A percentile compares a stretch with the other conserved stretches of the same genome.
phyloP scores from a whole-genome alignment of 352 stramenopile species.

The Phytopythium kandeliae region DNA sequence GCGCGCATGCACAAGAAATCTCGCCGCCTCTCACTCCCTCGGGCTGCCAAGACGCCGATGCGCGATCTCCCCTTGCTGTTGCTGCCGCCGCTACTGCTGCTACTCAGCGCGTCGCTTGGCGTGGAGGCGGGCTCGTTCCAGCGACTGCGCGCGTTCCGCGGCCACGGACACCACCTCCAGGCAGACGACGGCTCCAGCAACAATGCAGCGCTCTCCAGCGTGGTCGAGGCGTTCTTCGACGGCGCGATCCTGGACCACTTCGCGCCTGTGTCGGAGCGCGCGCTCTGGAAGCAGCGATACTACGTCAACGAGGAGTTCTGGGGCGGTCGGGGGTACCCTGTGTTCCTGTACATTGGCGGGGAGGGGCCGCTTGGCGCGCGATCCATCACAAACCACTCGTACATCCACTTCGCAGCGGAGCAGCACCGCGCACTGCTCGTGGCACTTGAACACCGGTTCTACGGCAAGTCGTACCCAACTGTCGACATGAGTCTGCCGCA shows the following conservation, averaged over 20 bases:
- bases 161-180: slow-evolving; percentile 60
- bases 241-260: slow-evolving; percentile 70
- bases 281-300: slow-evolving; percentile 84
- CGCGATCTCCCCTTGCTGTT: background rate
- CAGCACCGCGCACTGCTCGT: slow-evolving; percentile 75
- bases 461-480: slow-evolving; percentile 90
- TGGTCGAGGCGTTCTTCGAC: slow-evolving; percentile 55
- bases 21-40: background rate
- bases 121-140: slow-evolving; percentile 32
- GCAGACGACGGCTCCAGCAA: slow-evolving; percentile 29
- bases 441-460: slow-evolving; percentile 95
- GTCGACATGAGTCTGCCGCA: slow-evolving; percentile 71
- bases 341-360: slow-evolving; percentile 88
- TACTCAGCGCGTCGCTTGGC: background rate
- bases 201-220: slow-evolving; percentile 17
- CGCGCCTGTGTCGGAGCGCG: slow-evolving; percentile 45
- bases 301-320: slow-evolving; percentile 89
- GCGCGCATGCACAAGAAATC: background rate
- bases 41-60: background rate
- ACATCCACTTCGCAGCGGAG: slow-evolving; percentile 72
- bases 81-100: background rate
- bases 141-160: slow-evolving; percentile 57
- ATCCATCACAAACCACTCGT: slow-evolving; percentile 64
- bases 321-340: slow-evolving; percentile 60
- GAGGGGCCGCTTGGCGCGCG: slow-evolving; percentile 58